Evolutionary conservation across 2,329 filamentous ascomycete species (phyloP).

Genomic region (Aciculosporium take): DNA sequence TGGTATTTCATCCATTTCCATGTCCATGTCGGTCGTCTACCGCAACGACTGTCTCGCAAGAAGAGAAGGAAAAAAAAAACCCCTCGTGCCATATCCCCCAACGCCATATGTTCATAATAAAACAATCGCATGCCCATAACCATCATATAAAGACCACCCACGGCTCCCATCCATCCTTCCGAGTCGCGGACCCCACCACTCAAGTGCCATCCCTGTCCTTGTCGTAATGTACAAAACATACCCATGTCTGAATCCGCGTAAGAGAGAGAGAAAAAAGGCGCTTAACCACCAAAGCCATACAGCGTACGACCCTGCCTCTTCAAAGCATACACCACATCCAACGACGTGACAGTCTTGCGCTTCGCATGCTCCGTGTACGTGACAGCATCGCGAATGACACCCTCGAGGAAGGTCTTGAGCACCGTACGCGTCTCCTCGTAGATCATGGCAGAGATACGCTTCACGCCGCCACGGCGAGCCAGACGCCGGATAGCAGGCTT

Average conservation of each 20-base stretch:
- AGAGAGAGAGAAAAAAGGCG: not conserved
- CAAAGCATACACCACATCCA: constrained; percentile 53
- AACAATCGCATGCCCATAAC: constrained; percentile 16
- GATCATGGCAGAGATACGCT: constrained; percentile 97
- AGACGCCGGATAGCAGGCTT: constrained; percentile 98
- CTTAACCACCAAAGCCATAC: constrained; percentile 82
- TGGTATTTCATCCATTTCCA: constrained; percentile 11
- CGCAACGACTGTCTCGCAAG: constrained; percentile 12
- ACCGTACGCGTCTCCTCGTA: constrained; percentile 68
- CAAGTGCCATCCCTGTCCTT: too few relatives aligned
- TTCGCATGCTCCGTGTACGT: constrained; percentile 71
- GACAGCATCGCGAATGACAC: constrained; percentile 62
- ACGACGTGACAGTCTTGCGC: constrained; percentile 64
- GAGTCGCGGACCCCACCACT: too few relatives aligned
- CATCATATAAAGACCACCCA: constrained; percentile 8
- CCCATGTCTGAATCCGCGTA: not conserved
- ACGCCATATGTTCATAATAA: constrained; percentile 6
- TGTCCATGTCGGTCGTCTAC: constrained; percentile 17
- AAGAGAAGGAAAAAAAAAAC: too few relatives aligned
- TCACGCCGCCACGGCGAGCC: constrained; percentile 97
- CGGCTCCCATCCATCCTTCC: constrained; percentile 2
- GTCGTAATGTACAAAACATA: not conserved
- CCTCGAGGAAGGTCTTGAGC: constrained; percentile 65
- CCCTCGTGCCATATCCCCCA: constrained; percentile 2
- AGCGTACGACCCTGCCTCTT: constrained; percentile 63